Evolutionary conservation across 1,139 yeast species (phyloP), one percentile per base, ranked within the genome.

Genomic region (Yamadazyma sp.): DNA sequence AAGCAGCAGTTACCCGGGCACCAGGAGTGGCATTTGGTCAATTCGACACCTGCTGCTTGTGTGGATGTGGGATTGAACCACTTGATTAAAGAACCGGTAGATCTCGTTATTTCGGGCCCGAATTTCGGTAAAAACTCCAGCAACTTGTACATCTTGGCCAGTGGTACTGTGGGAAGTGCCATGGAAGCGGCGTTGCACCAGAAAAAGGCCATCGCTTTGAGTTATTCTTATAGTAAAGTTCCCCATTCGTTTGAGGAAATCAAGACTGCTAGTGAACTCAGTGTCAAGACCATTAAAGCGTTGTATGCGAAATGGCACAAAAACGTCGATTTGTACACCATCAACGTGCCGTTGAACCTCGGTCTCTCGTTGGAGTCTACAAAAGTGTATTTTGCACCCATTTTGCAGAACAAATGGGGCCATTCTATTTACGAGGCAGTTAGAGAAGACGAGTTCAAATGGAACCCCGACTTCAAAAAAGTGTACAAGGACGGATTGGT

Each of bases 81-180:
- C 57, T 54, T 86, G 33, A 74, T 82, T 46, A 46, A 63, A 25
- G 61, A 67, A 17, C 61, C 67, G 17, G 65, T 73, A 14, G 97
- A 92, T 62, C 67, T 92, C 46, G 96, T 92, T 3, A 61, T 92
- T 14, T 85, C 95, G 40, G 98, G 98, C 0, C 98, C 98, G 7
- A 92, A 92, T 59, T 92, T 85, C 50, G 98, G 98, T 20, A 79
- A 95, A 55, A 92, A 92, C 61, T 82, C 96, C 2, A 79, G 92
- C 27, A 88, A 94, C n/a, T 76, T 92, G 33, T 92, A 89, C 59
- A 86, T 89, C 41, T 76, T 92, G 53, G 81, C 96, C 9, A 83
- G 94, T 51, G 98, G 98, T n/a, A 92, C 98, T 1, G 86, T 92
- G 20, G 98, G 98, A 18, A 97, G 96, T 1, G 95, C 97, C 0